Conservation (phyloP, 345 rosid species). For the Arabidopsis arenosa region DNA sequence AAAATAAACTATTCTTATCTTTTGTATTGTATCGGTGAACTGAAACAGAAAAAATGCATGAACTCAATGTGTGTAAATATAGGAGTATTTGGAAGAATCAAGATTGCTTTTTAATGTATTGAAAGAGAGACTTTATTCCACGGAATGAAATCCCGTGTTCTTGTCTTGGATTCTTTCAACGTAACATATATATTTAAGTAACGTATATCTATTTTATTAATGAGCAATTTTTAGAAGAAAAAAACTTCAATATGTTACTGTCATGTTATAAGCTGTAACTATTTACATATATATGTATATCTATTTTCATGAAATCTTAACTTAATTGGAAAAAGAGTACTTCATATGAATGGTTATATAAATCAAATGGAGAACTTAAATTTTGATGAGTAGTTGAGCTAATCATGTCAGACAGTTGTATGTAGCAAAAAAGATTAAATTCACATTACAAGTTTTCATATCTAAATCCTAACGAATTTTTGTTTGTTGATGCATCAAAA, state of each 20-base stretch:
- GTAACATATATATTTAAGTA: neutral
- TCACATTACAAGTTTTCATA: neutral
- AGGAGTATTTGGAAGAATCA: constrained; percentile 28
- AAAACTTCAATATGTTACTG: no score
- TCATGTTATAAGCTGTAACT: neutral
- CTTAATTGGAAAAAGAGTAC: neutral
- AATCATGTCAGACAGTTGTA: neutral
- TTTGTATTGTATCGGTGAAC: neutral
- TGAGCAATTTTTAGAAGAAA: neutral
- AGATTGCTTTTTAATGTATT: constrained; percentile 31
- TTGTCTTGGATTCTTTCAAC: constrained; percentile 33
- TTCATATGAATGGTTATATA: neutral
- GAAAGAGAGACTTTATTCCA: constrained; percentile 29
- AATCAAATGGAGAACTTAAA: neutral
- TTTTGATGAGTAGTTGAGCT: neutral
- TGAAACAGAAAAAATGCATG: neutral
- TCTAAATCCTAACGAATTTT: neutral
- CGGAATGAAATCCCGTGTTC: constrained; percentile 44
- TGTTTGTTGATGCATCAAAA: neutral
- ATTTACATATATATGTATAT: neutral
- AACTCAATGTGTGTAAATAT: neutral
- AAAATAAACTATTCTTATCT: neutral
- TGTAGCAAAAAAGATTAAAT: neutral
- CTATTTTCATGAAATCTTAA: neutral
- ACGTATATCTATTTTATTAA: neutral